A percentile compares a stretch with the other conserved stretches of the same genome.
Evolutionary conservation across 345 rosid species (phyloP).

Genomic region (Brassica juncea): DNA sequence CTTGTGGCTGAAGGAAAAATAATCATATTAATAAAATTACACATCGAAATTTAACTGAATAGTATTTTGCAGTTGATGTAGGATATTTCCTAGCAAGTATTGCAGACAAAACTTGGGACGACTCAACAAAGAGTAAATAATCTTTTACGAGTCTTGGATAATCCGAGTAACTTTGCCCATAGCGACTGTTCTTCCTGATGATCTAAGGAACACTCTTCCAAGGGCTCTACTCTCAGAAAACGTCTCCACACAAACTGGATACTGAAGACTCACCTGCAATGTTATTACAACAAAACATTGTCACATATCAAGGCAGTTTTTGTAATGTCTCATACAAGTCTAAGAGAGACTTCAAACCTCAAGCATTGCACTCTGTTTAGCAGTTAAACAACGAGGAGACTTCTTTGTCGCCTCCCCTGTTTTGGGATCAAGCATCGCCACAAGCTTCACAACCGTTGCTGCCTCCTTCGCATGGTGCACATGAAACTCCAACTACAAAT

Average conservation of each 20-base stretch:
- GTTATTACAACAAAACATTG: neutral
- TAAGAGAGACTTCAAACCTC: conserved; percentile 54
- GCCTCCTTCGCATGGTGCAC: conserved; percentile 86
- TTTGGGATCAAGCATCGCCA: conserved; percentile 75
- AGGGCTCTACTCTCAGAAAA: conserved; percentile 73
- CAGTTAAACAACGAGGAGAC: conserved; percentile 71
- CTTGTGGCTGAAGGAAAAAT: neutral
- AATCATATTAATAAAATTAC: neutral
- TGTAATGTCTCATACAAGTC: neutral
- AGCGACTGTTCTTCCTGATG: conserved; percentile 78
- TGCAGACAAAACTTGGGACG: conserved; percentile 33
- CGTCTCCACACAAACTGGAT: conserved; percentile 69
- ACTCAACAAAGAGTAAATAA: neutral
- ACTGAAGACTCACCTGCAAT: conserved; percentile 63
- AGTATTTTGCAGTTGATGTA: neutral
- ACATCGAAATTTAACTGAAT: neutral
- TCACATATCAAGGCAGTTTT: conserved; percentile 3
- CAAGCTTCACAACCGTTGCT: conserved; percentile 64
- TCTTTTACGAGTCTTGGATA: conserved; percentile 44
- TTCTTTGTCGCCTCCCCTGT: conserved; percentile 82
- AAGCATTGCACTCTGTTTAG: conserved; percentile 78
- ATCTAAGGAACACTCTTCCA: conserved; percentile 87
- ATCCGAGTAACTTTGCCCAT: conserved; percentile 68
- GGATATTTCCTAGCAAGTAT: conserved; percentile 3
- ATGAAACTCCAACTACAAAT: conserved; percentile 79